Evolutionary conservation across 306 rosid genomes (phyloP), one percentile per base, ranked within the genome.

Genomic region (Elaeagnus macrophylla): DNA sequence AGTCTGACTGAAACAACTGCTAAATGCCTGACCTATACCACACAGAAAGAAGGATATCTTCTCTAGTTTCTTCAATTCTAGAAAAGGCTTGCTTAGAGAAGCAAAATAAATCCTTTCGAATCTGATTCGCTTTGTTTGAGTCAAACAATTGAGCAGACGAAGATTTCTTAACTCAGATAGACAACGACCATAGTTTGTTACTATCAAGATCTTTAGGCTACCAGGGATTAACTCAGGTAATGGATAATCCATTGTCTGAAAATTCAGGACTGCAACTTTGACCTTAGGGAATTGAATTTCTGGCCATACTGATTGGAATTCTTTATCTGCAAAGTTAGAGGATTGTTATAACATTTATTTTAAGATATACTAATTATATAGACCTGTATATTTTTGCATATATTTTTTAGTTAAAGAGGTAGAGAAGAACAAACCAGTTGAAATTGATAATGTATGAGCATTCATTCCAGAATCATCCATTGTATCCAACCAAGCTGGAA

Each of bases 41-140:
- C 95, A 80, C 90, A 79, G 79, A 10, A 62, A 80, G 12, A 82
- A 19, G 13, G 95, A 77, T 47, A 72, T 53, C 43, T 85, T 85
- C 41, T 60, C 53, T 19, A 86, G 64, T 61, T 69, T 82, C 78
- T 52, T 60, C 64, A 83, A 39, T 20, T 37, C 70, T 37, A 37
- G 10, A n/a, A 48, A 17, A 0, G 45, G 56, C 60, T 59, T 50
- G 53, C 39, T 32, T n/a, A 80, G 65, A 19, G 62, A 67, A 59
- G 79, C 69, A 59, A 77, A 36, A 3, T 67, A 57, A 40, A 80
- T 67, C 39, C 75, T 56, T 63, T 82, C 88, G 2, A 86, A 50
- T 52, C 85, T 68, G 47, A 82, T 69, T 67, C 78, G 62, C 71
- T 57, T 64, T 1, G 82, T 60, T 36, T 47, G 16, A 3, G 77